phyloP scores from a whole-genome alignment of 192 early-diverging fungal species.

The Coemansia sp. region DNA sequence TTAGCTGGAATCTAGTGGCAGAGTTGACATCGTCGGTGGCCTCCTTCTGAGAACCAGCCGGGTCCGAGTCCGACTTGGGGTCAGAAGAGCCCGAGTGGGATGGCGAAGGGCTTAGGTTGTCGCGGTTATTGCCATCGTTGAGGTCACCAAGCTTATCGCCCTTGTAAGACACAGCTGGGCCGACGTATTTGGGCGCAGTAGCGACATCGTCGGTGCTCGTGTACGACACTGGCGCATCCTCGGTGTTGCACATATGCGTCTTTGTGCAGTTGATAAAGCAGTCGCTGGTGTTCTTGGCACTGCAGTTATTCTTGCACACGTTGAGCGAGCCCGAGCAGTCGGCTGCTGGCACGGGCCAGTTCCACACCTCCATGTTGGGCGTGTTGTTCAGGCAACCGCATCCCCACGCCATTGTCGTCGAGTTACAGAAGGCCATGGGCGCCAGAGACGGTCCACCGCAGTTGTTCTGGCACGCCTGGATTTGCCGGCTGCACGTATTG shows the following conservation, averaged over 20 bases:
- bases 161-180: conserved; percentile 51
- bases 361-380: conserved; percentile 48
- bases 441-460: conserved; percentile 49
- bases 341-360: conserved; percentile 51
- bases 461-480: conserved; percentile 51
- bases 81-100: background rate
- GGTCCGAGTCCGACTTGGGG: background rate
- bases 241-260: conserved; percentile 51
- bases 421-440: conserved; percentile 57
- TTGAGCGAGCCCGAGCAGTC: conserved; percentile 46
- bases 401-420: conserved; percentile 57
- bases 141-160: conserved; percentile 45
- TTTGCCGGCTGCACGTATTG: conserved; percentile 47
- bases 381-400: conserved; percentile 52
- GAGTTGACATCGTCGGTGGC: background rate
- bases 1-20: conserved; percentile 12
- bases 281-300: conserved; percentile 13
- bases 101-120: background rate
- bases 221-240: conserved; percentile 51
- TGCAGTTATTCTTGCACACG: conserved; percentile 43
- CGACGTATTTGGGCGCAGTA: conserved; percentile 33
- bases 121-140: conserved; percentile 51
- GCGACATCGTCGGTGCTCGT: conserved; percentile 21
- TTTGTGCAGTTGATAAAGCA: conserved; percentile 40
- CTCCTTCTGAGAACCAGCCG: conserved; percentile 5